Evolutionary conservation across 139 green algal species (phyloP).

Genomic region (Chlorella ohadii): DNA sequence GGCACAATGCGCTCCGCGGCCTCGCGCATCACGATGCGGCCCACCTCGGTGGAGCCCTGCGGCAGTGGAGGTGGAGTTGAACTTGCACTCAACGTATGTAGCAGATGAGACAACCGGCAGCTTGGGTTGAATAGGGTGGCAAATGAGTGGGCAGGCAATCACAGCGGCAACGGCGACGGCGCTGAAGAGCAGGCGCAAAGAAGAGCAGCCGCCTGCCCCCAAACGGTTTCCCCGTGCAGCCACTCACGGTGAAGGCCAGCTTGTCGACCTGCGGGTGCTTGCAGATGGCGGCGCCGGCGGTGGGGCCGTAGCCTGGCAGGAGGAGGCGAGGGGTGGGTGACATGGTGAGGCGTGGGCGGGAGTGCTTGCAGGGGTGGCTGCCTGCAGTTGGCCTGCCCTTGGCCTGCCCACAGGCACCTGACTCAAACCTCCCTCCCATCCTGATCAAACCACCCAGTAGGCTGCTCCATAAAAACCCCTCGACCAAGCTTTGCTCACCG

Average conservation of each 20-base stretch:
- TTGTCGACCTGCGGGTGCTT: conserved; percentile 71
- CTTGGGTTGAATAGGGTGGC: not conserved
- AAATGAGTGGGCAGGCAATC: not conserved
- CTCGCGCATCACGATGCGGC: conserved; percentile 59
- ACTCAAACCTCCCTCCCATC: not conserved
- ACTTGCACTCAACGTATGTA: not conserved
- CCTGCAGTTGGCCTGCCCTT: too few species aligned
- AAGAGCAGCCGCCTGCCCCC: too few species aligned
- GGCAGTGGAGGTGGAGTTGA: not conserved
- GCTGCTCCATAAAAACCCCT: too few species aligned
- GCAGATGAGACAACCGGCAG: not conserved
- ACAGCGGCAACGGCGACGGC: not conserved
- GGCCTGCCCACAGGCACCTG: too few species aligned
- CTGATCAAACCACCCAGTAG: too few species aligned
- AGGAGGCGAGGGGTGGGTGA: not conserved
- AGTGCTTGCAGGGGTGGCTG: too few species aligned
- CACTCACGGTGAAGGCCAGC: conserved; percentile 35
- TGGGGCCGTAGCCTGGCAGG: conserved; percentile 56
- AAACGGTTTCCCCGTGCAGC: too few species aligned
- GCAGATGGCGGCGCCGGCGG: conserved; percentile 63
- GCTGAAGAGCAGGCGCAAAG: too few species aligned
- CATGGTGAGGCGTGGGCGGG: too few species aligned
- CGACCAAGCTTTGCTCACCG: too few species aligned
- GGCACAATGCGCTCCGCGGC: conserved; percentile 59
- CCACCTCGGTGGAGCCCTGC: conserved; percentile 75